Conservation (phyloP, 805 yeast species). For the Pichia insulana region DNA sequence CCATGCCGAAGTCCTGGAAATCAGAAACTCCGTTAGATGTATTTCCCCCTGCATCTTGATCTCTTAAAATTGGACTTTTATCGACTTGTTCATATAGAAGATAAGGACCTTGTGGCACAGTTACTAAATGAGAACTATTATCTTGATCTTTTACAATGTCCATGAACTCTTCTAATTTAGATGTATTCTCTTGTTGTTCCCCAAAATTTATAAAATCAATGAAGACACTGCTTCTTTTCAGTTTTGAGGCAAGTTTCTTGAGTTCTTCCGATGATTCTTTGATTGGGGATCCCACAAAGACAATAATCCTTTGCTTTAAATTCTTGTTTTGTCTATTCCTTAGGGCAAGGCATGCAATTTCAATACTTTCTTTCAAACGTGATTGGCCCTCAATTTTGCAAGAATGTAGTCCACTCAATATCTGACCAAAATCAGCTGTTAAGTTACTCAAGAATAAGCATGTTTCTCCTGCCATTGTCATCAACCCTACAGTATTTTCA, state of each 20-base stretch:
- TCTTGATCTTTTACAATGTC: slow-evolving; percentile 37
- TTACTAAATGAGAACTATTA: slow-evolving; percentile 73
- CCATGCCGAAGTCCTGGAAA: slow-evolving; percentile 44
- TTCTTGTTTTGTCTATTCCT: slow-evolving; percentile 94
- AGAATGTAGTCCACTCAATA: slow-evolving; percentile 76
- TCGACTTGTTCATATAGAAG: slow-evolving; percentile 75
- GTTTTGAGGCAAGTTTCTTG: slow-evolving; percentile 76
- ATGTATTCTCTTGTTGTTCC: slow-evolving; percentile 69
- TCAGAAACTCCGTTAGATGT: slow-evolving; percentile 28
- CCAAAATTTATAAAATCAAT: slow-evolving; percentile 90
- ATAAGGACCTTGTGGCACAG: slow-evolving; percentile 83
- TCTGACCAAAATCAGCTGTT: slow-evolving; percentile 79
- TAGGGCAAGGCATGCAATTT: slow-evolving; percentile 87
- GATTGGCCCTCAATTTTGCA: slow-evolving; percentile 58
- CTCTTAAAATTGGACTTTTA: slow-evolving; percentile 62
- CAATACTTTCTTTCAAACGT: slow-evolving; percentile 75
- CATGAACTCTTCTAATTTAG: slow-evolving; percentile 71
- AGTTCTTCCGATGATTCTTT: slow-evolving; percentile 59
- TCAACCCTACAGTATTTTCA: slow-evolving; percentile 85
- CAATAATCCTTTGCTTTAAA: slow-evolving; percentile 83
- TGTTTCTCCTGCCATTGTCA: slow-evolving; percentile 80
- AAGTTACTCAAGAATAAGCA: slow-evolving; percentile 85
- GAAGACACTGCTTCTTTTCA: slow-evolving; percentile 89
- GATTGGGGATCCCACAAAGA: slow-evolving; percentile 84
- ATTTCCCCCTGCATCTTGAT: slow-evolving; percentile 42